Conservation (phyloP, 2,329 filamentous ascomycete genomes). For the Cryphonectria naterciae region DNA sequence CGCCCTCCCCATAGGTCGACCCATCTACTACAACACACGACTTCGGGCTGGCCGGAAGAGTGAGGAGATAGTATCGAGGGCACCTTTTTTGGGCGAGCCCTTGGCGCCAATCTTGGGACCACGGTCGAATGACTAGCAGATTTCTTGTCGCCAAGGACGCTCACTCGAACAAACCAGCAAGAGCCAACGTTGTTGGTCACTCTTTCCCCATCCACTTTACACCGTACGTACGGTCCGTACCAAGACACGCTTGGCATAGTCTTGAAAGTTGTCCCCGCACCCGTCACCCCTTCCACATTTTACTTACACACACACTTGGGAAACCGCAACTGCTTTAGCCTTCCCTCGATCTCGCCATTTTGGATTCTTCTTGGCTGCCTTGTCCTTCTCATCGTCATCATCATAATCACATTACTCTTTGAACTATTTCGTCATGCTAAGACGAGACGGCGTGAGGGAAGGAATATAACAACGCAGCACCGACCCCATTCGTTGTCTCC, state of each 20-base stretch:
- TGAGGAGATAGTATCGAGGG: background rate
- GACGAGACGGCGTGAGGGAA: background rate
- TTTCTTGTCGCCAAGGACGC: constrained; percentile 1
- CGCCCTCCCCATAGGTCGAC: background rate
- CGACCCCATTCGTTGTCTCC: background rate
- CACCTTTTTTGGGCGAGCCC: background rate
- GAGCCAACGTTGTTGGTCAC: background rate
- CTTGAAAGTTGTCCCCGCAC: constrained; percentile 1
- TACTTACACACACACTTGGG: background rate
- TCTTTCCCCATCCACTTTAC: background rate
- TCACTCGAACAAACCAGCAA: background rate
- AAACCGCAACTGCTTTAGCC: constrained; percentile 9
- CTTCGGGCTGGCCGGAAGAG: background rate
- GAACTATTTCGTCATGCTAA: background rate
- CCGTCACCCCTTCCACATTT: constrained; percentile 12
- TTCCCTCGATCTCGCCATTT: constrained; percentile 17
- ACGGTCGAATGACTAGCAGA: constrained; percentile 1
- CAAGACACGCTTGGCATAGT: constrained; percentile 4
- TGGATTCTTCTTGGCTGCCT: constrained; percentile 16
- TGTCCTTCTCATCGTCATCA: constrained; percentile 2
- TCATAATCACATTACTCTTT: background rate
- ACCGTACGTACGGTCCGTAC: background rate
- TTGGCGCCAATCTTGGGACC: background rate
- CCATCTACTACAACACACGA: background rate
- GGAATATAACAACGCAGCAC: background rate